Percentiles rank a stretch among this genome's conserved stretches.
phyloP scores from a whole-genome alignment of 495 filamentous ascomycete genomes.

The Pseudevernia furfuracea region DNA sequence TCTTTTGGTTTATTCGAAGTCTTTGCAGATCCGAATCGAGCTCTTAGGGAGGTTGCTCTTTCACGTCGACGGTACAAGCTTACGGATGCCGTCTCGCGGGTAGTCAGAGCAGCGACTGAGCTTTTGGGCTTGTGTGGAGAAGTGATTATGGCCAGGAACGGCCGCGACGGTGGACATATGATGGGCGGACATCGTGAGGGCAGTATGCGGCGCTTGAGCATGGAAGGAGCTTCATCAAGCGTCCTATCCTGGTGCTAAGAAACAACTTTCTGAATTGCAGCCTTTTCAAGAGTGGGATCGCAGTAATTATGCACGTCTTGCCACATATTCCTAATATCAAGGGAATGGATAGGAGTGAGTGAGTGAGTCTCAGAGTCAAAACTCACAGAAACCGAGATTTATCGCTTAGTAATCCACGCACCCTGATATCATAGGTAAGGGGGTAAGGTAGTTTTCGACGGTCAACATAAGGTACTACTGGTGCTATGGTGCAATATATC shows the following conservation, averaged over 20 bases:
- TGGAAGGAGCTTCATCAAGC: neutral
- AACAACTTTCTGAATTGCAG: neutral
- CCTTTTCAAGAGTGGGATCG: neutral
- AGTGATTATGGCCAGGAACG: neutral
- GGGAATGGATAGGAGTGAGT: neutral
- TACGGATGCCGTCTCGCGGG: neutral
- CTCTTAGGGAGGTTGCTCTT: neutral
- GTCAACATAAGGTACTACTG: too few species aligned
- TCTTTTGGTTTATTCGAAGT: neutral
- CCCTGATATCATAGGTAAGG: neutral
- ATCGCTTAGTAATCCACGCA: neutral
- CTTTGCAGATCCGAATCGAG: neutral
- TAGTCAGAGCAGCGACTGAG: neutral
- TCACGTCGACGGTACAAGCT: neutral
- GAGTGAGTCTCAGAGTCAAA: neutral
- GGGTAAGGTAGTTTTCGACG: too few species aligned
- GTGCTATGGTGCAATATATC: neutral
- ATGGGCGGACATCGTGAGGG: conserved; percentile 1
- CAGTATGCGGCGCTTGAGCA: conserved; percentile 4
- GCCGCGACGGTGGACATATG: neutral
- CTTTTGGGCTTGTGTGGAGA: neutral
- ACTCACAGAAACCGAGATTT: neutral
- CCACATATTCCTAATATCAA: neutral
- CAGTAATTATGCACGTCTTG: neutral
- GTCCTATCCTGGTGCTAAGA: neutral